Evolutionary conservation across 352 stramenopile species (phyloP).

Genomic region (Pelagophyceae sp.): DNA sequence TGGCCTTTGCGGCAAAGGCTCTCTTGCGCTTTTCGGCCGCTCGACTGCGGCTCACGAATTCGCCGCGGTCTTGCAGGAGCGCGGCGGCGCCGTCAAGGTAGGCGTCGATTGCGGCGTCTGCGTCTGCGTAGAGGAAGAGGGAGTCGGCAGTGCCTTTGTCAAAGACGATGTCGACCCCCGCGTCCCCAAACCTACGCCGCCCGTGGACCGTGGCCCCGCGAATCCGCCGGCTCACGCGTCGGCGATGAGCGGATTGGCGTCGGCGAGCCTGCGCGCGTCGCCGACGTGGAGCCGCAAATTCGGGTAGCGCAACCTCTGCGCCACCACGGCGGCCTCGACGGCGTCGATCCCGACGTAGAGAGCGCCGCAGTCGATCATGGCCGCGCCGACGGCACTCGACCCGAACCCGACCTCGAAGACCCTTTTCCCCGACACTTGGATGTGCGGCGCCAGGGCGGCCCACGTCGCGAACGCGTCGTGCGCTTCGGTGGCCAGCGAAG

Average conservation of each 20-base stretch:
- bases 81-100: background rate
- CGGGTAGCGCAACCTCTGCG: background rate
- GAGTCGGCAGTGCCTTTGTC: conserved; percentile 3
- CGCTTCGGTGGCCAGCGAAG: background rate
- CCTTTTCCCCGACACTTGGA: background rate
- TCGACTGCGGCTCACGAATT: too few relatives aligned
- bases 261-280: background rate
- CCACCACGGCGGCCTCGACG: background rate
- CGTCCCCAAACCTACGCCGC: background rate
- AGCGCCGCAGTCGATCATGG: background rate
- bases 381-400: background rate
- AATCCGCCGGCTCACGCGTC: too few relatives aligned
- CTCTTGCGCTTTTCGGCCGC: too few relatives aligned
- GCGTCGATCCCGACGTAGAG: conserved; percentile 1
- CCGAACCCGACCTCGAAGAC: conserved; percentile 1
- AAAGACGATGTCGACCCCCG: background rate
- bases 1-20: too few relatives aligned
- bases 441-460: background rate
- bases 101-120: background rate
- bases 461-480: background rate
- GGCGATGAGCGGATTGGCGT: too few relatives aligned
- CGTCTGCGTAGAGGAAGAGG: conserved; percentile 4
- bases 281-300: background rate
- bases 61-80: too few relatives aligned
- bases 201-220: too few relatives aligned